Base-by-base conservation (phyloP, 2,329 filamentous ascomycete genomes). In the Fusarium circinatum region DNA sequence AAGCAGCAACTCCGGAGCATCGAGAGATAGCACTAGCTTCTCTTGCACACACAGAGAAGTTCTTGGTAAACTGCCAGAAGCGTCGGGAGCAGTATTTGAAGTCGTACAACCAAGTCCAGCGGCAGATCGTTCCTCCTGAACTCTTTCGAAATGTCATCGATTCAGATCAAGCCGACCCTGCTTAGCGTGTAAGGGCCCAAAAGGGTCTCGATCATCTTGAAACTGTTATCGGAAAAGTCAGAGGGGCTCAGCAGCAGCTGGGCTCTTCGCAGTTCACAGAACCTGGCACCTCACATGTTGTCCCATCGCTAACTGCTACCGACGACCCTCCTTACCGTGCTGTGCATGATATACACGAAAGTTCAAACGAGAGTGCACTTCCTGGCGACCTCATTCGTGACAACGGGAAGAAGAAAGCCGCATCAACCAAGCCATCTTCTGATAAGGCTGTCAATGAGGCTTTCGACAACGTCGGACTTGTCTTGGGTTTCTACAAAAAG, bases 401-500 rank as follows among this genome's bases (percentile, higher is more conserved):
- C 63, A 85, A 85, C 6, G 81, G 86, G 54, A 76, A 79, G 4
- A 75, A 82, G 5, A 70, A 30, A 41, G 14, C 6, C 6, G 18
- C 8, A 2, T 26, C 17, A 24, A 18, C 24, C 20, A 48, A 63
- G 10, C 22, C 56, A 36, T 62, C 78, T 52, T 77, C 80, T 48
- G 86, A 88, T 68, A 79, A 83, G 60, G 79, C 82, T 24, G 86
- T 82, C 70, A 87, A 88, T 69, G 82, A 87, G 57, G 85, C 84
- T 3, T 88, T 82, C 66, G 85, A 88, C 73, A 88, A 87, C 55
- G 82, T 87, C 1, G 86, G 86, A 32, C 78, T 79, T 15, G 86
- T 88, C 2, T 80, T 87, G 47, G 78, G 84, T 28, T 88, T 89
- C 75, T 89, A 87, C 80, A 80, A 81, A 56, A 80, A 86, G 17